A percentile compares a stretch with the other conserved stretches of the same genome.
Conservation (phyloP, 1,139 yeast species). For the Hyphopichia wangnamkhiaoensis region DNA sequence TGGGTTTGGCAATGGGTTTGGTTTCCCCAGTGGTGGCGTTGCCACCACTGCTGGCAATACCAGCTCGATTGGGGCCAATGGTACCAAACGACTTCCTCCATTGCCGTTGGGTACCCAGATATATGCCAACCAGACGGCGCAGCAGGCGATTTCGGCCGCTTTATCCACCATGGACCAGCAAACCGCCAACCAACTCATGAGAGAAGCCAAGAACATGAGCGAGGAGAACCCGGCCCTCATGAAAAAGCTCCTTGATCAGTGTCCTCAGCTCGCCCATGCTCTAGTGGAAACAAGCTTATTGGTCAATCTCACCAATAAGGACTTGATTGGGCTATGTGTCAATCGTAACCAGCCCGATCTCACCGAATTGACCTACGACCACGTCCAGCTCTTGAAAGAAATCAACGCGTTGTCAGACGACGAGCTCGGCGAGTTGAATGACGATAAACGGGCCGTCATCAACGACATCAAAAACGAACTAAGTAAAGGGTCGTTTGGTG, state of each 20-base stretch:
- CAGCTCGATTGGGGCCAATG: constrained; percentile 3
- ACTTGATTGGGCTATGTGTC: constrained; percentile 47
- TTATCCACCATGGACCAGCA: constrained; percentile 58
- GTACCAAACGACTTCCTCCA: constrained; percentile 37
- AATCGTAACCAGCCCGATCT: constrained; percentile 37
- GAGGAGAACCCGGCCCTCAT: constrained; percentile 63
- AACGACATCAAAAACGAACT: constrained; percentile 42
- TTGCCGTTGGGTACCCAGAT: constrained; percentile 55
- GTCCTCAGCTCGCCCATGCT: constrained; percentile 82
- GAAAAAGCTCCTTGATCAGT: constrained; percentile 60
- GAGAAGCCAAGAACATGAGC: constrained; percentile 67
- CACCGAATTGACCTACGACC: constrained; percentile 49
- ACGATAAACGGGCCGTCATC: constrained; percentile 50
- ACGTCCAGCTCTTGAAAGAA: constrained; percentile 51
- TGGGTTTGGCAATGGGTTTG: constrained; percentile 10
- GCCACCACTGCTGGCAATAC: constrained; percentile 8
- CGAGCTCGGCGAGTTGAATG: constrained; percentile 62
- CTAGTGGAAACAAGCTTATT: constrained; percentile 73
- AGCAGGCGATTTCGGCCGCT: constrained; percentile 62
- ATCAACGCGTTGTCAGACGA: constrained; percentile 64
- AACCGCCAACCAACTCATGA: constrained; percentile 55
- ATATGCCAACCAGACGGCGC: constrained; percentile 52
- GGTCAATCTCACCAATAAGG: constrained; percentile 58
- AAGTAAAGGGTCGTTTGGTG: constrained; percentile 49
- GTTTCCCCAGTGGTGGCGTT: too few species aligned